Conservation (phyloP, 169 alveolate species). For the Ophryocystis elektroscirrha region DNA sequence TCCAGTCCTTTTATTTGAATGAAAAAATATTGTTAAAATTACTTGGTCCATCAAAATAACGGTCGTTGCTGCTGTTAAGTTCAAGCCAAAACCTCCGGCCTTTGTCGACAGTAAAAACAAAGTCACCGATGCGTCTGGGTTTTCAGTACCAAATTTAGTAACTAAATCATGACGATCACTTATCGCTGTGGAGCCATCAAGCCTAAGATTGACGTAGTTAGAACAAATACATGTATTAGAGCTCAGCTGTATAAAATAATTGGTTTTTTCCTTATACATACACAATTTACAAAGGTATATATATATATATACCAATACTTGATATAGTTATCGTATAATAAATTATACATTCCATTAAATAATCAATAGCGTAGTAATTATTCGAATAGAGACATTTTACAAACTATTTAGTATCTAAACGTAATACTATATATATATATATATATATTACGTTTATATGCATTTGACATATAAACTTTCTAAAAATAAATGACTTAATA, state of each 20-base stretch:
- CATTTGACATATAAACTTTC: not conserved
- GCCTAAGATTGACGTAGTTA: conserved; percentile 47
- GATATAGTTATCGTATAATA: conserved; percentile 1
- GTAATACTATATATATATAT: too few species aligned
- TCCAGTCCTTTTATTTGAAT: conserved; percentile 49
- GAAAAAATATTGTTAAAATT: not conserved
- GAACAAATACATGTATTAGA: not conserved
- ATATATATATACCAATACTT: not conserved
- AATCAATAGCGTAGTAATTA: conserved; percentile 3
- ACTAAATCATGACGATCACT: conserved; percentile 63
- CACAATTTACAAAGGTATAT: conserved; percentile 10
- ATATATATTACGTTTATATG: too few species aligned
- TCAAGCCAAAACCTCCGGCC: conserved; percentile 97
- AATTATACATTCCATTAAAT: conserved; percentile 1
- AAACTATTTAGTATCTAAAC: too few species aligned
- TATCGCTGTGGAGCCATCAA: conserved; percentile 81
- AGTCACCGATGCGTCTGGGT: conserved; percentile 45
- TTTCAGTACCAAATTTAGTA: conserved; percentile 37
- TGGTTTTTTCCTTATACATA: conserved; percentile 3
- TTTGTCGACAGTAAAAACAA: conserved; percentile 80
- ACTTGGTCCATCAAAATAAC: conserved; percentile 78
- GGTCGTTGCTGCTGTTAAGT: conserved; percentile 85
- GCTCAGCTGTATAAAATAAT: conserved; percentile 8
- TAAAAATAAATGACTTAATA: not conserved
- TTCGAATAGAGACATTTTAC: not conserved